A percentile compares a stretch with the other conserved stretches of the same genome.
These are phyloP conservation scores for Leccinum incarnatum DNA, from an alignment of 768 basidiomycete species.

Conservation along the genomic window DNA sequence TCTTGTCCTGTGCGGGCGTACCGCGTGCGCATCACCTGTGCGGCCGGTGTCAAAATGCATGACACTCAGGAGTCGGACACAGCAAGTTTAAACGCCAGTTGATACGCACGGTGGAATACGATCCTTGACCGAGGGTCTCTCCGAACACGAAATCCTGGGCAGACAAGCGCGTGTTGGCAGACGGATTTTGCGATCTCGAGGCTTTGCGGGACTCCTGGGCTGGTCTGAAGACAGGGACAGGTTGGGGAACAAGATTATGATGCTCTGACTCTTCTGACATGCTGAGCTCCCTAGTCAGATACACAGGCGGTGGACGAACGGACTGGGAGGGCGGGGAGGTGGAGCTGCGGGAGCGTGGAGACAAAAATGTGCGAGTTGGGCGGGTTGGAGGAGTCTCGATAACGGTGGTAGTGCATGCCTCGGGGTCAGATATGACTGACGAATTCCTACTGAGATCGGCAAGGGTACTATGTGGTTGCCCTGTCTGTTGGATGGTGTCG, in stretches of 20 bases:
- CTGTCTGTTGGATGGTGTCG: no score
- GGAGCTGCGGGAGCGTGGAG: conserved; percentile 57
- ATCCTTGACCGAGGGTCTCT: conserved; percentile 73
- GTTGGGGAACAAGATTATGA: conserved; percentile 13
- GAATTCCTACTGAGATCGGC: conserved; percentile 73
- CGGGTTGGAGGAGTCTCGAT: conserved; percentile 48
- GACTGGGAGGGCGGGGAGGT: conserved; percentile 37
- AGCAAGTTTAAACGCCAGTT: neutral
- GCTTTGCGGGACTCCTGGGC: conserved; percentile 36
- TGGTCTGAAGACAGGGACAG: conserved; percentile 1
- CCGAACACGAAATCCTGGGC: conserved; percentile 72
- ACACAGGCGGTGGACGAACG: conserved; percentile 46
- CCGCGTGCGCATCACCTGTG: conserved; percentile 56
- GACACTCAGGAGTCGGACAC: conserved; percentile 4
- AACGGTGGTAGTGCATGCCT: conserved; percentile 38
- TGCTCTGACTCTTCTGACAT: conserved; percentile 29
- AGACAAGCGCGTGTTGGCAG: conserved; percentile 43
- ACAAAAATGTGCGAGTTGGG: conserved; percentile 60
- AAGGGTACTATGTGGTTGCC: conserved; percentile 28
- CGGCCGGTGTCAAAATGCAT: neutral
- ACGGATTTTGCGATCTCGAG: conserved; percentile 43
- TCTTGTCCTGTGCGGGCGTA: conserved; percentile 54
- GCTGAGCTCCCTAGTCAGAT: conserved; percentile 57
- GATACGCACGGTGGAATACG: conserved; percentile 70
- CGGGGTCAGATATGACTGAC: conserved; percentile 69